Conservation (phyloP, 495 filamentous ascomycete species). For the Venustampulla echinocandica region DNA sequence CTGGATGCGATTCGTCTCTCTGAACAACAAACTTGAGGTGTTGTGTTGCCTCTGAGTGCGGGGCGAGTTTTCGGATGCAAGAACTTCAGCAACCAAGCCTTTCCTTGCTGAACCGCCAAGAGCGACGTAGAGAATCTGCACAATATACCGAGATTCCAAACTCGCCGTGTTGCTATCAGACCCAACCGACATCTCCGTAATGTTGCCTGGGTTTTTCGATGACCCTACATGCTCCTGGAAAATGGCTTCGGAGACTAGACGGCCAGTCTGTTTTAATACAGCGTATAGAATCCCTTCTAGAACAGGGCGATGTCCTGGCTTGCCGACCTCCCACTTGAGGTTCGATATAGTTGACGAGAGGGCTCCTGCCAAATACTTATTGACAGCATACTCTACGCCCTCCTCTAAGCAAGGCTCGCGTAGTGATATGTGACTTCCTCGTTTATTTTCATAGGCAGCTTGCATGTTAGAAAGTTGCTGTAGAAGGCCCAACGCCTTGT, state of each 20-base stretch:
- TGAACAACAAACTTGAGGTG: slow-evolving; percentile 8
- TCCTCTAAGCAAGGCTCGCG: slow-evolving; percentile 8
- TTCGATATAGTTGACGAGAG: slow-evolving; percentile 4
- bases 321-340: slow-evolving; percentile 14
- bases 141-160: slow-evolving; percentile 25
- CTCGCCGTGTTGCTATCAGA: not conserved
- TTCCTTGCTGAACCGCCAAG: slow-evolving; percentile 24
- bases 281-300: slow-evolving; percentile 20
- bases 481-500: slow-evolving; percentile 29
- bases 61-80: slow-evolving; percentile 3
- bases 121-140: slow-evolving; percentile 31
- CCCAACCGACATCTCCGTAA: not conserved
- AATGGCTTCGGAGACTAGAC: slow-evolving; percentile 22
- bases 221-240: slow-evolving; percentile 20
- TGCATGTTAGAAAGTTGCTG: slow-evolving; percentile 24
- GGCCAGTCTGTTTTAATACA: slow-evolving; percentile 15
- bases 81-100: slow-evolving; percentile 4
- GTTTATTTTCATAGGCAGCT: slow-evolving; percentile 6
- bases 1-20: slow-evolving; percentile 29
- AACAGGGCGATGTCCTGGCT: slow-evolving; percentile 13
- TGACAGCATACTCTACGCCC: slow-evolving; percentile 14
- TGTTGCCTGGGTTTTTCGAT: slow-evolving; percentile 16
- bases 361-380: slow-evolving; percentile 8
- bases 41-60: not conserved
- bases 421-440: not conserved